phyloP scores from a whole-genome alignment of 2,329 filamentous ascomycete species.

The Exophiala phaeomuriformis region DNA sequence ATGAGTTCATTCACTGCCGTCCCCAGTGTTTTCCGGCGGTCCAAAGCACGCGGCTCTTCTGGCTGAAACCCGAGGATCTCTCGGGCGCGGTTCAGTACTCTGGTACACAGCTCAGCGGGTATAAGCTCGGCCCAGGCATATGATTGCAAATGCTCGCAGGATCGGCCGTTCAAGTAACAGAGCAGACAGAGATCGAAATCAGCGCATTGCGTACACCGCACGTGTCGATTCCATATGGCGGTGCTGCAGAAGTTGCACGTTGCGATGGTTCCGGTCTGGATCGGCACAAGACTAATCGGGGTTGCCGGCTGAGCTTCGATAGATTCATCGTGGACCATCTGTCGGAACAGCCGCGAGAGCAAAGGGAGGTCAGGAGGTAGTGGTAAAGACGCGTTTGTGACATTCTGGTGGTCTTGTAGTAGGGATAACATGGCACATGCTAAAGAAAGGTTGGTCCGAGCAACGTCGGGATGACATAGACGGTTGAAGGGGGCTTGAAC shows the following conservation, averaged over 20 bases:
- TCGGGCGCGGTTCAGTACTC: constrained; percentile 27
- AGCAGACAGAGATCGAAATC: constrained; percentile 35
- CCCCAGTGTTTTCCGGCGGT: constrained; percentile 28
- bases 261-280: constrained; percentile 31
- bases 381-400: constrained; percentile 11
- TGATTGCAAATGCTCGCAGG: constrained; percentile 32
- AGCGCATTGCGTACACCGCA: constrained; percentile 33
- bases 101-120: constrained; percentile 28
- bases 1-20: constrained; percentile 31
- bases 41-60: constrained; percentile 25
- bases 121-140: constrained; percentile 34
- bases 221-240: constrained; percentile 36
- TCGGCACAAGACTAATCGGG: constrained; percentile 28
- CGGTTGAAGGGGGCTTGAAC: constrained; percentile 33
- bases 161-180: constrained; percentile 33
- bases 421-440: constrained; percentile 32
- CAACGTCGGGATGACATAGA: constrained; percentile 33
- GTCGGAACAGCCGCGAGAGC: constrained; percentile 29
- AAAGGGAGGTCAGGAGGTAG: constrained; percentile 29
- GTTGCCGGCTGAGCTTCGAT: constrained; percentile 26
- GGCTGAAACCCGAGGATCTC: constrained; percentile 27
- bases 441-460: constrained; percentile 29
- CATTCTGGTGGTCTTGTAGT: constrained; percentile 23
- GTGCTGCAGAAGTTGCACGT: constrained; percentile 35
- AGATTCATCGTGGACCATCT: constrained; percentile 32